Evolutionary conservation across 306 rosid genomes (phyloP).

Genomic region (Abrus precatorius): DNA sequence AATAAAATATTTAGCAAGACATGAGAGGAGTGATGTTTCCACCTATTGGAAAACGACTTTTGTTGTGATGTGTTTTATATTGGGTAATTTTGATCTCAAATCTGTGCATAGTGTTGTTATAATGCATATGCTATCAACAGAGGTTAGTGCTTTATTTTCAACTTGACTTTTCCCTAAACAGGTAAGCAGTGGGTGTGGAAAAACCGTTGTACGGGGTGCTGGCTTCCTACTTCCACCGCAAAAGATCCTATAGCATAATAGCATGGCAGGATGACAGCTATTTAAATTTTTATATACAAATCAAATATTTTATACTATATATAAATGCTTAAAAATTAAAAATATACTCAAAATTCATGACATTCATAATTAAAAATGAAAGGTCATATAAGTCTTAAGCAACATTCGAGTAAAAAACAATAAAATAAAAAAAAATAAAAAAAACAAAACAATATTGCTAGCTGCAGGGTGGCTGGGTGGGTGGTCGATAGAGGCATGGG

Average conservation of each 20-base stretch:
- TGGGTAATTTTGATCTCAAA: conserved; percentile 4
- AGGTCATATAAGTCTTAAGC: too few species aligned
- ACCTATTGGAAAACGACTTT: background rate
- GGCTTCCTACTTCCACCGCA: conserved; percentile 35
- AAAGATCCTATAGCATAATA: background rate
- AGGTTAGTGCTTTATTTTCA: conserved; percentile 16
- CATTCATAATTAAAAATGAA: too few species aligned
- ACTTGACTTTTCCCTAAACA: conserved; percentile 24
- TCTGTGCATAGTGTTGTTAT: conserved; percentile 5
- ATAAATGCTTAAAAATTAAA: too few species aligned
- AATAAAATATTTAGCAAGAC: conserved; percentile 33
- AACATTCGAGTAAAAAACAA: too few species aligned
- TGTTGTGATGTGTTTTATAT: conserved; percentile 21
- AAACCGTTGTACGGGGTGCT: conserved; percentile 1
- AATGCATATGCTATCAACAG: conserved; percentile 21
- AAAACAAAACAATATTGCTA: too few species aligned
- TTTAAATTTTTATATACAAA: too few species aligned
- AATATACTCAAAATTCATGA: too few species aligned
- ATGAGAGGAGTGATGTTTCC: conserved; percentile 16
- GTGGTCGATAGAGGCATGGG: too few species aligned
- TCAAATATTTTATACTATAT: too few species aligned
- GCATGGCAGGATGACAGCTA: too few species aligned
- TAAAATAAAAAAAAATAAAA: too few species aligned
- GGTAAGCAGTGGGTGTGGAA: background rate
- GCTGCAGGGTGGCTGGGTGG: too few species aligned